phyloP scores from a whole-genome alignment of 805 yeast genomes.

The Komagataella phaffii region DNA sequence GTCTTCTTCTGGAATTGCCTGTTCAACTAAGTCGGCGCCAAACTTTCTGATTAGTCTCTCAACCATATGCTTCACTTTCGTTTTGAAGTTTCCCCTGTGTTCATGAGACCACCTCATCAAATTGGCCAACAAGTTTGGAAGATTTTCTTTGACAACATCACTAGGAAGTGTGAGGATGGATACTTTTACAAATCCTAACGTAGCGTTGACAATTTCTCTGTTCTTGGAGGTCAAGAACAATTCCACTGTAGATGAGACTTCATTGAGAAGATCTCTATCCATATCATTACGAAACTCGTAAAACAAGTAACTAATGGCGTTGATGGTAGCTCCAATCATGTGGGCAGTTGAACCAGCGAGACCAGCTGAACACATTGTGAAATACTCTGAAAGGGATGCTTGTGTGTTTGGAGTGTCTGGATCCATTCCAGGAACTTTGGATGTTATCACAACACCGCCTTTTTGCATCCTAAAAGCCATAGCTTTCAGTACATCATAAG shows the following conservation, averaged over 20 bases:
- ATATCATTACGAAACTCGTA: constrained; percentile 72
- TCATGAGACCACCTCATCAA: constrained; percentile 90
- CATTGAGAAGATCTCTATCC: constrained; percentile 46
- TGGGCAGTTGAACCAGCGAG: constrained; percentile 87
- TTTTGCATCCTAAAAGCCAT: constrained; percentile 71
- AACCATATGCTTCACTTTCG: constrained; percentile 83
- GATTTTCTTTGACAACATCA: constrained; percentile 54
- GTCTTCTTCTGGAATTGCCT: constrained; percentile 83
- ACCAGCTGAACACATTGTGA: constrained; percentile 94
- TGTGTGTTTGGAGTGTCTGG: constrained; percentile 44
- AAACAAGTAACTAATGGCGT: constrained; percentile 76
- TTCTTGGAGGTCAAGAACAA: constrained; percentile 82
- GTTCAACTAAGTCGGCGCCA: constrained; percentile 78
- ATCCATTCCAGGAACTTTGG: constrained; percentile 55
- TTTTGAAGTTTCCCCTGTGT: constrained; percentile 89
- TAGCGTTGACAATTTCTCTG: constrained; percentile 87
- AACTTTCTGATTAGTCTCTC: constrained; percentile 86
- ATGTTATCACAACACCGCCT: constrained; percentile 55
- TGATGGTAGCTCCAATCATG: constrained; percentile 93
- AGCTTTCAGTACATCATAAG: constrained; percentile 60
- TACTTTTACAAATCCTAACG: constrained; percentile 89
- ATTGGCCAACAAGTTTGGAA: constrained; percentile 53
- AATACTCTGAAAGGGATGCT: constrained; percentile 68
- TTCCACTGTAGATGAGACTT: constrained; percentile 77
- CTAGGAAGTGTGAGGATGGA: constrained; percentile 74